Percentiles rank a stretch among this genome's conserved stretches.
Conservation (phyloP, 257 asterid genomes). For the Linderniella brevidens region DNA sequence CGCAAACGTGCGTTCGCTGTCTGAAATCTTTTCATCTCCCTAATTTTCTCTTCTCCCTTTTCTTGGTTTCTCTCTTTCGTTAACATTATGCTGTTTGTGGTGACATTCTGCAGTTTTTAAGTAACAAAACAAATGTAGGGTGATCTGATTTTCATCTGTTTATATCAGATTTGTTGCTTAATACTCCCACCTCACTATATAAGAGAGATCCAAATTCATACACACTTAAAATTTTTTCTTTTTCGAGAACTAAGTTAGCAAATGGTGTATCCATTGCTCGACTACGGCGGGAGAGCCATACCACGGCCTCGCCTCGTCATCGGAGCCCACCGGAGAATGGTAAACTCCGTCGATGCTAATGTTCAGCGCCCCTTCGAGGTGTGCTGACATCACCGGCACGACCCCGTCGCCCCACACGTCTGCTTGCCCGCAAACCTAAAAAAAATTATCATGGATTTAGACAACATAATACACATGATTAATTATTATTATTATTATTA, state of each 20-base stretch:
- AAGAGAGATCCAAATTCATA: background rate
- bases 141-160: no score
- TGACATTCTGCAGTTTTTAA: no score
- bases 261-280: constrained; percentile 74
- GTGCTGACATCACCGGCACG: constrained; percentile 86
- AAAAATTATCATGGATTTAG: background rate
- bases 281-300: constrained; percentile 77
- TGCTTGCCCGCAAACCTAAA: constrained; percentile 82
- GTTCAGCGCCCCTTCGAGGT: constrained; percentile 76
- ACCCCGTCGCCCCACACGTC: constrained; percentile 94
- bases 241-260: constrained; percentile 21
- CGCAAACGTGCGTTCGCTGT: background rate
- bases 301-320: constrained; percentile 69
- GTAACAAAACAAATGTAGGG: no score
- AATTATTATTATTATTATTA: no score
- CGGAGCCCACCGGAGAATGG: constrained; percentile 81
- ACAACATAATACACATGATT: background rate
- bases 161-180: no score
- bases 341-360: constrained; percentile 62
- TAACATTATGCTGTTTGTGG: no score
- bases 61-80: no score
- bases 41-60: no score
- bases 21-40: background rate
- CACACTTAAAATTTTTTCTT: background rate
- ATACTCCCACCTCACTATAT: no score